phyloP scores from a whole-genome alignment of 176 grass and related monocot genomes.

The Saccharum spontaneum region DNA sequence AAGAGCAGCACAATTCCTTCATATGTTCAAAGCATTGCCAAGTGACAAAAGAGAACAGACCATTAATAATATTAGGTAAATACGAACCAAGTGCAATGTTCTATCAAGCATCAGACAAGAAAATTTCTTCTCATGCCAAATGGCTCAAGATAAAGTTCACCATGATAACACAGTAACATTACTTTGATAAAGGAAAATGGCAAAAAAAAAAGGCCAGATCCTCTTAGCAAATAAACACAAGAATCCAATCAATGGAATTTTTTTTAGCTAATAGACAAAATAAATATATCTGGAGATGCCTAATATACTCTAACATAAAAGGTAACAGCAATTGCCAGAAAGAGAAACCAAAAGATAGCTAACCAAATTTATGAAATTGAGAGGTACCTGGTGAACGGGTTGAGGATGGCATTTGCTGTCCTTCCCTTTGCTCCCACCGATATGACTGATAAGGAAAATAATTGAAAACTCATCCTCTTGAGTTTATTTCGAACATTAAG shows the following conservation, averaged over 20 bases:
- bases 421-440: constrained; percentile 55
- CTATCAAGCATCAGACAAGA: constrained; percentile 9
- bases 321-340: neutral
- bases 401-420: constrained; percentile 37
- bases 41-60: neutral
- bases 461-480: constrained; percentile 19
- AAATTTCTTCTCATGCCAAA: neutral
- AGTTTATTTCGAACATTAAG: neutral
- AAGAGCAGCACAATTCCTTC: neutral
- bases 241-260: neutral
- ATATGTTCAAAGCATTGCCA: constrained; percentile 21
- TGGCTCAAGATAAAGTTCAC: neutral
- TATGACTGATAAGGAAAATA: constrained; percentile 49
- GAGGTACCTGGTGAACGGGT: constrained; percentile 57
- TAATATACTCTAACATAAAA: neutral
- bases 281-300: neutral
- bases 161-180: neutral
- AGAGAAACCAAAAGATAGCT: constrained; percentile 12
- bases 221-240: constrained; percentile 12
- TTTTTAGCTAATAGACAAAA: neutral
- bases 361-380: neutral
- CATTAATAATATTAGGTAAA: constrained; percentile 2
- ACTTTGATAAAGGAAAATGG: constrained; percentile 9
- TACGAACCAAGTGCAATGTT: constrained; percentile 8
- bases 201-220: neutral